Evolutionary conservation across 345 rosid species (phyloP), one percentile per base, ranked within the genome.

Genomic region (rapeseed (Brassica napus)): DNA sequence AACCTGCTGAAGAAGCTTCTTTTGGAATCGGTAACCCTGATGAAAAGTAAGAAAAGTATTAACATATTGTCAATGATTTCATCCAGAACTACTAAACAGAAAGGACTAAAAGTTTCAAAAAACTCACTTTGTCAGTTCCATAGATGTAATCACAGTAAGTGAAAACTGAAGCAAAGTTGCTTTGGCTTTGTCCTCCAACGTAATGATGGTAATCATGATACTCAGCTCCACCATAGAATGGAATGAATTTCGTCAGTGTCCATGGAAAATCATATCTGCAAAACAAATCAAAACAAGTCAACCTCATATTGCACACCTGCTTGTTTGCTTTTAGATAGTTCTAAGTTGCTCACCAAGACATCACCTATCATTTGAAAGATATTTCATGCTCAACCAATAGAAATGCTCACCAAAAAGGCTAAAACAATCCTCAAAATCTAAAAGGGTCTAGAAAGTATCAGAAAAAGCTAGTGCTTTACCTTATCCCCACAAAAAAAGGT

Each of bases 131-230:
- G 84, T 91, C 90, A 52, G 98, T 93, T 77, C 98, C 94, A 72
- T 93, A 93, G 52, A 93, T 77, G 80, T 57, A 88, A 83, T 93
- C 97, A 60, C 98, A 93, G 73, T 93, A 93, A 60, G 97, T 93
- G 85, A 93, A 91, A 34, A 93, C 91, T 5, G 94, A 93, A 26
- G 94, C 94, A 61, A 93, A 93, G 83, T 91, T 93, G 82, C 98
- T 91, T 10, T 91, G 98, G 87, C 97, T 91, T 74, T 90, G 88
- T 68, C 89, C 93, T 76, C 98, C 98, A 71, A 93, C 97, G 49
- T 88, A 93, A 75, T 91, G 97, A 83, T 93, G 97, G 62, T 89
- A 93, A 76, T 93, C 98, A 84, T 93, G 98, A 84, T 87, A 85
- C 59, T 90, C 92, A 9, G 98, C 92, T 61, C 98, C 98, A 37